These are phyloP conservation scores for Micromonas pusilla DNA, from an alignment of 139 green algal species.

Conservation along the genomic window DNA sequence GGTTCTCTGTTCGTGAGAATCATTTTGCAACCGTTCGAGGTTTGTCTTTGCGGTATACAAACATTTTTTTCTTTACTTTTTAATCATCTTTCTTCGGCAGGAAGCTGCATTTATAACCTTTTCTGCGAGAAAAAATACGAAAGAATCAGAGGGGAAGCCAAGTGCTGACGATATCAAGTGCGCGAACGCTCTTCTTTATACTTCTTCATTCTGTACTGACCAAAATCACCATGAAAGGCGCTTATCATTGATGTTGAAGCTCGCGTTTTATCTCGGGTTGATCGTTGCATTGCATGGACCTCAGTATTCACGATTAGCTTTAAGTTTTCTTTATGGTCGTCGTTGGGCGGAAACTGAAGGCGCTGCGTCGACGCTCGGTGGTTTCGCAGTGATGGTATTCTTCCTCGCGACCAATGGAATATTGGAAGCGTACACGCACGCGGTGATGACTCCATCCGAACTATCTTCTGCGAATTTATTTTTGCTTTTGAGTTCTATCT, in stretches of 20 bases:
- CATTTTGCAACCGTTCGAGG: constrained; percentile 19
- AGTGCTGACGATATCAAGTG: neutral
- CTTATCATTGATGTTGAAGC: neutral
- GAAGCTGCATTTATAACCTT: constrained; percentile 9
- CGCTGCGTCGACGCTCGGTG: neutral
- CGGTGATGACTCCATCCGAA: constrained; percentile 1
- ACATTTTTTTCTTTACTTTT: too few relatives aligned
- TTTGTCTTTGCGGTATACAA: too few relatives aligned
- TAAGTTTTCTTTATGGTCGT: neutral
- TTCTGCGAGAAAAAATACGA: neutral
- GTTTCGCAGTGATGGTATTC: neutral
- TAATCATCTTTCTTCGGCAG: too few relatives aligned
- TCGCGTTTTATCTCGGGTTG: neutral
- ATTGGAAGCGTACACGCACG: constrained; percentile 9
- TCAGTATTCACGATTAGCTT: neutral
- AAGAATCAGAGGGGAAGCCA: neutral
- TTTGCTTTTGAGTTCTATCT: neutral
- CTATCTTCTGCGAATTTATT: neutral
- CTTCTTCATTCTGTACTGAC: neutral
- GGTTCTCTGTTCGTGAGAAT: constrained; percentile 16
- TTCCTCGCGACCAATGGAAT: constrained; percentile 10
- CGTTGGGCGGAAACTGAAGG: neutral
- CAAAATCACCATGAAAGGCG: neutral
- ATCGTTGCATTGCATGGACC: neutral
- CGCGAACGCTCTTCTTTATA: neutral